Conservation (phyloP, 1,284 basidiomycete species). For the Ceratobasidium sp. region DNA sequence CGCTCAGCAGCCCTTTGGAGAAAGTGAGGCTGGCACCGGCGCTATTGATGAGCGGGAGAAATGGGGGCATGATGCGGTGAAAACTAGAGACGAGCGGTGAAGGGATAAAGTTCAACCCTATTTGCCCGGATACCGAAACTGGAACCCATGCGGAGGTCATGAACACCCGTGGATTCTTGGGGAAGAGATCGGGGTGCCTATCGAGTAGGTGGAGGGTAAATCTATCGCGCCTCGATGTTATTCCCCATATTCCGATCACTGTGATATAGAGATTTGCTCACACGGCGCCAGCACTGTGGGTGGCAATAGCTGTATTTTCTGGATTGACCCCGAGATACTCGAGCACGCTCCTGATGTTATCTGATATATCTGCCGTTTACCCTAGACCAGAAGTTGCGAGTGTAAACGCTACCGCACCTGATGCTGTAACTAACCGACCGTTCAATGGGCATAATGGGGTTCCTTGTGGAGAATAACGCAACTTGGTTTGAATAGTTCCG, state of each 20-base stretch:
- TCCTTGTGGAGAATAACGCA: constrained; percentile 1
- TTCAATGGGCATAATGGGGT: constrained; percentile 23
- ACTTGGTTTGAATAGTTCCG: neutral
- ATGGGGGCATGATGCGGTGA: constrained; percentile 14
- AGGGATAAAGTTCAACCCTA: constrained; percentile 23
- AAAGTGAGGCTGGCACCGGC: constrained; percentile 26
- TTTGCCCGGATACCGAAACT: constrained; percentile 32
- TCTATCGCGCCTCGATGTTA: constrained; percentile 10
- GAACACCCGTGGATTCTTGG: constrained; percentile 35
- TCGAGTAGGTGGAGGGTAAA: constrained; percentile 33
- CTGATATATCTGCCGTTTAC: neutral
- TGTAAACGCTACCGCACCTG: constrained; percentile 12
- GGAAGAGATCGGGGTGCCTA: constrained; percentile 35
- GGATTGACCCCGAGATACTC: constrained; percentile 31
- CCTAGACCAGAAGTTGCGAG: neutral
- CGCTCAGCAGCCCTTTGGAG: constrained; percentile 23
- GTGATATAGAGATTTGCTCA: constrained; percentile 13
- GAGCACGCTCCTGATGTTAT: constrained; percentile 36
- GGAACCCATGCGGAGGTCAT: constrained; percentile 40
- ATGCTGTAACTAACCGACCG: constrained; percentile 17
- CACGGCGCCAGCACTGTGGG: constrained; percentile 33
- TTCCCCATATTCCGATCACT: neutral
- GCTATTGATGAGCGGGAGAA: constrained; percentile 19
- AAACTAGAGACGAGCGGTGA: constrained; percentile 28
- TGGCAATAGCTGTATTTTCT: constrained; percentile 19